Percentiles rank a stretch among this genome's conserved stretches.
Evolutionary conservation across 1,284 basidiomycete genomes (phyloP).

Genomic region (Puccinia horiana): DNA sequence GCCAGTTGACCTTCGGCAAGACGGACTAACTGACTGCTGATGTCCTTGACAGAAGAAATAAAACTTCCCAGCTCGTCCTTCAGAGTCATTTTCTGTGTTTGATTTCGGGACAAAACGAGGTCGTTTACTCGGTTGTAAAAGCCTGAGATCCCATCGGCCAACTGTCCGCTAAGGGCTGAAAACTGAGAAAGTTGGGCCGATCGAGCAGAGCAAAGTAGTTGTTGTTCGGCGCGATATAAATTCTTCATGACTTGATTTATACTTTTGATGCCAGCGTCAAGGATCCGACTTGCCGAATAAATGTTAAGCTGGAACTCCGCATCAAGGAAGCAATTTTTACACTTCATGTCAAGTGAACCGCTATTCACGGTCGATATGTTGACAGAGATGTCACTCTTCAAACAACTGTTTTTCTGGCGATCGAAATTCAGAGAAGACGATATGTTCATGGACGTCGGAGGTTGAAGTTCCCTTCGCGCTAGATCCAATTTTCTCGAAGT

Average conservation of each 20-base stretch:
- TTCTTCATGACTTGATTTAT: background rate
- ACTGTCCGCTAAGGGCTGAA: constrained; percentile 9
- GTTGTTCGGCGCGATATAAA: constrained; percentile 32
- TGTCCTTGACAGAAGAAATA: background rate
- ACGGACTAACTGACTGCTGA: background rate
- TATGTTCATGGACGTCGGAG: background rate
- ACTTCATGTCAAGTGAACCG: constrained; percentile 31
- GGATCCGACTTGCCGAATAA: constrained; percentile 38
- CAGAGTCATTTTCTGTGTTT: background rate
- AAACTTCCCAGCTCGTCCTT: background rate
- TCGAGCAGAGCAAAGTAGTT: constrained; percentile 8
- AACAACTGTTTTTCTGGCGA: constrained; percentile 13
- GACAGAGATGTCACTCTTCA: background rate
- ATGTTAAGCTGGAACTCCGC: constrained; percentile 32
- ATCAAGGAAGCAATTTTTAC: constrained; percentile 36
- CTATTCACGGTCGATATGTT: background rate
- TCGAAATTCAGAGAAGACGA: constrained; percentile 42
- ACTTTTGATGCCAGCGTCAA: constrained; percentile 34
- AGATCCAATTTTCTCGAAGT: background rate
- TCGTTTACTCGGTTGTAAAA: constrained; percentile 30
- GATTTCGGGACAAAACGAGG: constrained; percentile 10
- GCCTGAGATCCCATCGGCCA: constrained; percentile 23
- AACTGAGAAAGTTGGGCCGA: constrained; percentile 21
- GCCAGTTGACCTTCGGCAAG: constrained; percentile 21
- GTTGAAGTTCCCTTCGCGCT: background rate